Percentiles rank a stretch among this genome's conserved stretches.
These are phyloP conservation scores for Apiospora malaysiana DNA, from an alignment of 2,329 filamentous ascomycete genomes.

Conservation along the genomic window DNA sequence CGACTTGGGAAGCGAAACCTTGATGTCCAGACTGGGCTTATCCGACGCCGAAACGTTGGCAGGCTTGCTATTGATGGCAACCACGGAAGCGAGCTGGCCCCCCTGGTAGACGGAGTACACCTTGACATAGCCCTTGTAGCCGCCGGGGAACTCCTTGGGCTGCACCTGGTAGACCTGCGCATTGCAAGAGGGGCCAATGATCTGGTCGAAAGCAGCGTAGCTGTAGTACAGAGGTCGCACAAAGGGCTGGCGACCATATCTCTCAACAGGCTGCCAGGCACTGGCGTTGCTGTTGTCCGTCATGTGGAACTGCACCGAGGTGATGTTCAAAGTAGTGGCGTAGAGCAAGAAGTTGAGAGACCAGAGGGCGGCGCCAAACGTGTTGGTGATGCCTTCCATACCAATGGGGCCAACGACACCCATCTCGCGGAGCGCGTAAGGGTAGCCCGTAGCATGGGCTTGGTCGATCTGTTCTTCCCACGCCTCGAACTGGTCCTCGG, in stretches of 20 bases:
- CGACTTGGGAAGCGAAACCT: constrained; percentile 44
- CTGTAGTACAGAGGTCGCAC: constrained; percentile 57
- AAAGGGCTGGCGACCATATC: constrained; percentile 46
- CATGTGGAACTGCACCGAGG: constrained; percentile 58
- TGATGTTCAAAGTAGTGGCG: constrained; percentile 51
- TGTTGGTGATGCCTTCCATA: constrained; percentile 50
- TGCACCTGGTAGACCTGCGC: constrained; percentile 47
- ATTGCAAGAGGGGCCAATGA: constrained; percentile 50
- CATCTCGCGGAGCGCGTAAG: constrained; percentile 58
- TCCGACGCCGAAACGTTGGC: constrained; percentile 45
- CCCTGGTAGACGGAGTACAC: constrained; percentile 52
- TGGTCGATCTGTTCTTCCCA: constrained; percentile 51
- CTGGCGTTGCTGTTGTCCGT: constrained; percentile 57
- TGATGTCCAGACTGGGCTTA: constrained; percentile 47
- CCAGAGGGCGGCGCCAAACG: constrained; percentile 56
- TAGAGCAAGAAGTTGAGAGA: constrained; percentile 59
- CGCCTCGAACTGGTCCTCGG: constrained; percentile 52
- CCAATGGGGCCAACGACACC: constrained; percentile 56
- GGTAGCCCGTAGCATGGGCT: constrained; percentile 46
- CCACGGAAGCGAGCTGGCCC: constrained; percentile 46
- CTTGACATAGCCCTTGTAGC: constrained; percentile 48
- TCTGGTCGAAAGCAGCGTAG: constrained; percentile 55
- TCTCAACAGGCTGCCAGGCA: constrained; percentile 53
- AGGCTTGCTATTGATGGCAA: constrained; percentile 52
- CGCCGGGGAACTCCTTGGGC: constrained; percentile 37